Base-by-base conservation (phyloP, 1,284 basidiomycete genomes). In the Puccinia triticina region DNA sequence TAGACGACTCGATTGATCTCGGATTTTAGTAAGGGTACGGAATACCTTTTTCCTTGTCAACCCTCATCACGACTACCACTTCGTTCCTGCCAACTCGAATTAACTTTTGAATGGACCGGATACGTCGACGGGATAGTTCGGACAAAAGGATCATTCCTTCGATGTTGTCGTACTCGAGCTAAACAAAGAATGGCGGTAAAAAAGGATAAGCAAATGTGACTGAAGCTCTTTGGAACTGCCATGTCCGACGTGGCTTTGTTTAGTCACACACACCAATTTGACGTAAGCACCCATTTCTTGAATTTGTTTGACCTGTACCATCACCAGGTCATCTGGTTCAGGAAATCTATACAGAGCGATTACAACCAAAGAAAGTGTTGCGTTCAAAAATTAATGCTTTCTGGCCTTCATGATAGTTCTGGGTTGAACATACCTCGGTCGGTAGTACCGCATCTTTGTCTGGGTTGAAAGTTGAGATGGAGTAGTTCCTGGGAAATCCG, bases 271-370 rank as follows among this genome's bases (percentile, higher is more conserved):
- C 26, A 79, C 82, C 85, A 99, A 90, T 88, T 98, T 98, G 85
- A 99, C 97, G 88, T 99, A 99, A 76, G 97, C 96, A 81, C 97
- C 96, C 96, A 98, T 99, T 88, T 99, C 96, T 83, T 95, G 95
- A 86, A 99, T 99, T 89, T 97, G 94, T 88, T 94, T 94, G 84
- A 99, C 96, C 88, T 98, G 96, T 69, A 98, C 96, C 96, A 98
- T 98, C 88, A 98, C 96, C 84, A 98, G 92, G 88, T 98, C 94
- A 88, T 99, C 96, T 37, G 81, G 81, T 61, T 82, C 81, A 34
- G 81, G 81, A 32, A 82, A 82, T 48, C 81, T 82, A 74, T 14
- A 50, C 11, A 66, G n/a, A 67, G 23, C 1, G 40, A 66, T 29
- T 64, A 18, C 16, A 43, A 29, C 1, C 23, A 48, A 40, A 61